Percentiles rank a stretch among this genome's conserved stretches.
These are phyloP conservation scores for Nyctanthes arbortristis DNA, from an alignment of 257 asterid species.

Conservation along the genomic window DNA sequence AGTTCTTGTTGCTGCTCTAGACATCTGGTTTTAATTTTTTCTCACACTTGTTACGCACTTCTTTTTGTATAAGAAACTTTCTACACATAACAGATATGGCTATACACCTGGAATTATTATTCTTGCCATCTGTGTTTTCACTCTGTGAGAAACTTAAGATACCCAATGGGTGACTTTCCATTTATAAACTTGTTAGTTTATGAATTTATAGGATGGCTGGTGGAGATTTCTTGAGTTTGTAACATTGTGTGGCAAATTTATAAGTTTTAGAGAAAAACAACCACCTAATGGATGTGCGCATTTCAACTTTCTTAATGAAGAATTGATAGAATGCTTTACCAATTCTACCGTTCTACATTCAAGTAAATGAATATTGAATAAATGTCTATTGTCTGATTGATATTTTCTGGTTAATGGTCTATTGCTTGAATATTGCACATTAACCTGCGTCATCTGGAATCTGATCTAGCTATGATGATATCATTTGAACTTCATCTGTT, in stretches of 20 bases:
- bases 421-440: not conserved
- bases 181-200: too few species aligned
- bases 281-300: not conserved
- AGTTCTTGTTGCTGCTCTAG: constrained; percentile 36
- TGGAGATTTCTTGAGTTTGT: too few species aligned
- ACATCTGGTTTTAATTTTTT: constrained; percentile 8
- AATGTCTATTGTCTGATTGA: not conserved
- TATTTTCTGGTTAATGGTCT: not conserved
- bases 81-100: not conserved
- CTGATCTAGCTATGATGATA: too few species aligned
- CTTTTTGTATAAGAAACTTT: not conserved
- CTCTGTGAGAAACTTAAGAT: not conserved
- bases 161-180: not conserved
- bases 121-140: too few species aligned
- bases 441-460: not conserved
- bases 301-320: not conserved
- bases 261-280: too few species aligned
- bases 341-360: not conserved
- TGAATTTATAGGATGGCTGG: too few species aligned
- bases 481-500: too few species aligned
- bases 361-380: not conserved
- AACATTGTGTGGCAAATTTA: too few species aligned
- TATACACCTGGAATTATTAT: not conserved
- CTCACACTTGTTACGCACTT: not conserved
- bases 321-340: not conserved